Base-by-base conservation (phyloP, 345 rosid genomes). In the Lumnitzera racemosa region DNA sequence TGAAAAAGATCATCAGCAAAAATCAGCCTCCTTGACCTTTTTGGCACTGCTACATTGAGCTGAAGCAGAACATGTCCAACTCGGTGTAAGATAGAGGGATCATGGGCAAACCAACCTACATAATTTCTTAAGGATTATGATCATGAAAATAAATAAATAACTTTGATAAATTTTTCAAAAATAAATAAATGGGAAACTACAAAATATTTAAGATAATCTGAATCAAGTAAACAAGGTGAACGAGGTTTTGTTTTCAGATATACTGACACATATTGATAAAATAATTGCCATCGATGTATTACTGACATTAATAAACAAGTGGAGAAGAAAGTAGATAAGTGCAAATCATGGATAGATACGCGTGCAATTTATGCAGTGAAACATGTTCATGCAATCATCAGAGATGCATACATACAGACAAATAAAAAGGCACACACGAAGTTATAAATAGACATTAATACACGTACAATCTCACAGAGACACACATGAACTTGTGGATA, bases 1-100 rank as follows among this genome's bases (percentile, higher is more conserved):
- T 85, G 85, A 58, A 92, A 92, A 53, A 92, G 82, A 77, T 92
- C 98, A 63, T 89, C 96, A 9, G 96, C 89, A 66, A 87, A 87
- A 59, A 89, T 61, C 61, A 92, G 65, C 27, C 80, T 65, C 66
- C 86, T 83, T 50, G 68, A 62, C 67, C 84, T 87, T 67, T 69
- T 81, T 48, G 87, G 84, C 69, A 80, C 78, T 58, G 79, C 80
- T 11, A 76, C 67, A 60, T 85, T 87, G 56, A 87, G 72, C 58
- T 83, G 83, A n/a, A 92, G 83, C 27, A 92, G 69, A 54, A 72
- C 77, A 59, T 83, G 81, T 51, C 90, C 98, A 71, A 89, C 89
- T 48, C 68, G 76, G 74, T 75, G 84, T 53, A 92, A 71, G 61
- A 78, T 69, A n/a, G 87, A 81, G 15, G 96, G 85, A 63, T 87